These are phyloP conservation scores for Talaromyces trachyspermus DNA, from an alignment of 495 filamentous ascomycete genomes.

Conservation along the genomic window DNA sequence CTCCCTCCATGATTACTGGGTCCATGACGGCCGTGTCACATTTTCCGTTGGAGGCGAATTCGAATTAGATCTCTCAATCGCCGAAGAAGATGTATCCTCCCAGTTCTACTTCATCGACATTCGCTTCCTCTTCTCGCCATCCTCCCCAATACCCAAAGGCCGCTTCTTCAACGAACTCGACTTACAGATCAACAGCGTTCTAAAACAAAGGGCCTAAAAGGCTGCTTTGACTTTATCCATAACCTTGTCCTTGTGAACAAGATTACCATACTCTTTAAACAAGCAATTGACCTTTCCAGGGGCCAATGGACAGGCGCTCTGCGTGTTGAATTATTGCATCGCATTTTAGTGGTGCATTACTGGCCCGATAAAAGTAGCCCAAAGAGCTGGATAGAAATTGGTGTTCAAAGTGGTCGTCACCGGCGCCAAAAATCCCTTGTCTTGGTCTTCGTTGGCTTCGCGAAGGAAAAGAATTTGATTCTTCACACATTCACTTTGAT, in stretches of 20 bases:
- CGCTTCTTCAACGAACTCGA: conserved; percentile 58
- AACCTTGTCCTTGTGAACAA: conserved; percentile 82
- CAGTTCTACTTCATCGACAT: conserved; percentile 94
- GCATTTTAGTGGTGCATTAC: conserved; percentile 81
- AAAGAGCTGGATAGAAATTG: conserved; percentile 90
- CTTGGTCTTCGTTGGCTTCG: conserved; percentile 79
- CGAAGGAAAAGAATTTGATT: conserved; percentile 63
- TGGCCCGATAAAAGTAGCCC: conserved; percentile 61
- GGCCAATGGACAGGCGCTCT: conserved; percentile 70
- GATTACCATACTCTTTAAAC: conserved; percentile 66
- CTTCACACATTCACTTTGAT: conserved; percentile 57
- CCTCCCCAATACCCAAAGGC: conserved; percentile 49
- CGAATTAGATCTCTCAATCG: conserved; percentile 85
- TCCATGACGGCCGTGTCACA: conserved; percentile 74
- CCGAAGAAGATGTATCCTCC: conserved; percentile 65
- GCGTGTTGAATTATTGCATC: conserved; percentile 64
- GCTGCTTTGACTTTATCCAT: conserved; percentile 79
- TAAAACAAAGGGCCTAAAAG: conserved; percentile 60
- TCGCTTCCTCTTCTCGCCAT: conserved; percentile 71
- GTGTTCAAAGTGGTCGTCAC: conserved; percentile 56
- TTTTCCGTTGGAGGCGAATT: conserved; percentile 80
- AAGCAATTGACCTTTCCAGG: conserved; percentile 59
- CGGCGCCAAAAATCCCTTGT: conserved; percentile 33
- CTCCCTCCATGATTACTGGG: conserved; percentile 63
- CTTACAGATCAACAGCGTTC: conserved; percentile 55